Percentiles rank a stretch among this genome's conserved stretches.
Conservation (phyloP, 2,329 filamentous ascomycete genomes). For the Hirsutella thompsonii region DNA sequence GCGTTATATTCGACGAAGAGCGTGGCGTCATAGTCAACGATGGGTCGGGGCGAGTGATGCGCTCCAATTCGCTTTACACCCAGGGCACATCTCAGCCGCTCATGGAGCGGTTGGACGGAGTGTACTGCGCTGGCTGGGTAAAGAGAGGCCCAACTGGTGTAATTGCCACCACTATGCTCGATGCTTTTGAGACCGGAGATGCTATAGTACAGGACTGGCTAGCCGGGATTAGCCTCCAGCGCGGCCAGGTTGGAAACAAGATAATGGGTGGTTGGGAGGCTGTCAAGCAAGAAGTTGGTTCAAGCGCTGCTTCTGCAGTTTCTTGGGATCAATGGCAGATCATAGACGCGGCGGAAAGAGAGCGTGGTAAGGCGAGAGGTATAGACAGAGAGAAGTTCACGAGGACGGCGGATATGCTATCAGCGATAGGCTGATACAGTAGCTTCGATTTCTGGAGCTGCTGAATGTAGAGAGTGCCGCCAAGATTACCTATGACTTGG, state of each 20-base stretch:
- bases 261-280: constrained; percentile 58
- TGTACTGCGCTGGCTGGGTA: constrained; percentile 95
- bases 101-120: constrained; percentile 42
- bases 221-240: constrained; percentile 26
- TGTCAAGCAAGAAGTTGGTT: constrained; percentile 44
- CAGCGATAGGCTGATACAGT: constrained; percentile 26
- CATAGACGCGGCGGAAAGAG: constrained; percentile 69
- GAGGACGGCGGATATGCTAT: constrained; percentile 43
- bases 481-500: constrained; percentile 10
- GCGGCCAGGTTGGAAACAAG: background rate
- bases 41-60: constrained; percentile 55
- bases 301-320: constrained; percentile 48
- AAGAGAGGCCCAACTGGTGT: constrained; percentile 91
- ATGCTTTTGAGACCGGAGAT: constrained; percentile 83
- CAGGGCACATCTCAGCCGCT: constrained; percentile 13
- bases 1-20: constrained; percentile 63
- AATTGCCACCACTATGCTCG: constrained; percentile 90
- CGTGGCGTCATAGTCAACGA: constrained; percentile 77
- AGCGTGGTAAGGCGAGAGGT: constrained; percentile 50
- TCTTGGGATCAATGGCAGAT: constrained; percentile 74
- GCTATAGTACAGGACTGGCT: constrained; percentile 70
- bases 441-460: no score
- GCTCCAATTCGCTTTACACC: constrained; percentile 15
- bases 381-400: constrained; percentile 69
- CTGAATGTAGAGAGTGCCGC: background rate